phyloP scores from a whole-genome alignment of 1,139 yeast species.

The Debaryomycetaceae sp. region DNA sequence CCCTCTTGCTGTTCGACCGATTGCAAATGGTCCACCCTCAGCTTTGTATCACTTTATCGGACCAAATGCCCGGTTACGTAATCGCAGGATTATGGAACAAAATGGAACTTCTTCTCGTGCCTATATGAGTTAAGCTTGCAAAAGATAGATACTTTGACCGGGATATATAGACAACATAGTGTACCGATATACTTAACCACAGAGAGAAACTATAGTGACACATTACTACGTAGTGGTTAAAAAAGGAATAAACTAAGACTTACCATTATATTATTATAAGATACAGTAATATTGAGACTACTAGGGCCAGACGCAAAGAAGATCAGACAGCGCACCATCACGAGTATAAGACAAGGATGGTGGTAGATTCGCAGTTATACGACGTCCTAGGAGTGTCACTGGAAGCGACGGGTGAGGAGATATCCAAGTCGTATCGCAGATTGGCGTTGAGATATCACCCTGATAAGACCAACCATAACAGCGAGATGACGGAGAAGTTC shows the following conservation, averaged over 20 bases:
- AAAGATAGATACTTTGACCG: background rate
- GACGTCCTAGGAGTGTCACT: conserved; percentile 35
- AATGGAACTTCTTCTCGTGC: background rate
- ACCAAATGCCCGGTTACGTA: background rate
- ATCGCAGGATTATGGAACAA: background rate
- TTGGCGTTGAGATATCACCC: conserved; percentile 45
- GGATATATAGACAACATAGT: background rate
- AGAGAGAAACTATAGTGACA: background rate
- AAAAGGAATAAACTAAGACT: background rate
- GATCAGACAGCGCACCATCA: background rate
- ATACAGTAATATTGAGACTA: background rate
- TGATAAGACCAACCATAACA: conserved; percentile 46
- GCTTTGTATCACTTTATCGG: background rate
- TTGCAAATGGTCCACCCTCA: background rate
- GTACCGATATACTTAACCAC: background rate
- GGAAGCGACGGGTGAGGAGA: conserved; percentile 37
- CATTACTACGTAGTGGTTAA: background rate
- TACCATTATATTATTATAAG: too few species aligned
- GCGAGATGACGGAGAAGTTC: conserved; percentile 40
- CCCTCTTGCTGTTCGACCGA: background rate
- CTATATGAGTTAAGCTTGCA: background rate
- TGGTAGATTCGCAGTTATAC: conserved; percentile 31
- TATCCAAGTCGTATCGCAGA: conserved; percentile 37
- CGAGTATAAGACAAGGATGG: conserved; percentile 15
- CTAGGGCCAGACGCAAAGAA: background rate